Percentiles rank a stretch among this genome's conserved stretches.
phyloP scores from a whole-genome alignment of 2,329 filamentous ascomycete species.

The Trichophyton simii region DNA sequence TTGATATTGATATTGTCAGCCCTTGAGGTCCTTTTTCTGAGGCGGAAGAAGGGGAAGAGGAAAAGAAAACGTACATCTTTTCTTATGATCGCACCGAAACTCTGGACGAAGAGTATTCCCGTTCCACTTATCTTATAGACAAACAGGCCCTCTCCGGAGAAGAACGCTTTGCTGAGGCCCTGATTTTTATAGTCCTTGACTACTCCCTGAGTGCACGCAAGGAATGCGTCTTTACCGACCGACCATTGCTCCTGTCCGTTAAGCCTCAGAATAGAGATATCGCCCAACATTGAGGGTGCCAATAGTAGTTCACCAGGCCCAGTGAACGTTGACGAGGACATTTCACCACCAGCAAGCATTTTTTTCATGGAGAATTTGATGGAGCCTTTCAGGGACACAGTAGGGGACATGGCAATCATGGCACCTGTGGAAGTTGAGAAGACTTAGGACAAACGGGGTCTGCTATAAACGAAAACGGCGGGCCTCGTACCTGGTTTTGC shows the following conservation, averaged over 20 bases:
- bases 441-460: background rate
- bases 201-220: constrained; percentile 77
- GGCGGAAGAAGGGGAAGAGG: background rate
- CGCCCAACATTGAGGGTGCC: constrained; percentile 66
- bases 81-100: constrained; percentile 85
- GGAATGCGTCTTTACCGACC: constrained; percentile 73
- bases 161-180: constrained; percentile 77
- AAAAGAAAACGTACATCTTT: constrained; percentile 58
- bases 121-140: constrained; percentile 73
- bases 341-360: constrained; percentile 67
- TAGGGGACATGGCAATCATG: constrained; percentile 92
- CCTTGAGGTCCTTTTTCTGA: background rate
- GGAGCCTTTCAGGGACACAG: constrained; percentile 67
- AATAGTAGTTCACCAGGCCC: constrained; percentile 85
- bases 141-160: constrained; percentile 84
- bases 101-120: constrained; percentile 79
- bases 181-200: constrained; percentile 80
- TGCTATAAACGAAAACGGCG: background rate
- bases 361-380: constrained; percentile 88
- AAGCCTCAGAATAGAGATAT: constrained; percentile 69
- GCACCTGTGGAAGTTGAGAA: constrained; percentile 40
- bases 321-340: constrained; percentile 66
- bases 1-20: background rate
- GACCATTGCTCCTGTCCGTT: constrained; percentile 58
- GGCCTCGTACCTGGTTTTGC: constrained; percentile 57